Conservation (phyloP, 768 basidiomycete genomes). For the Trichaptum fuscoviolaceum region DNA sequence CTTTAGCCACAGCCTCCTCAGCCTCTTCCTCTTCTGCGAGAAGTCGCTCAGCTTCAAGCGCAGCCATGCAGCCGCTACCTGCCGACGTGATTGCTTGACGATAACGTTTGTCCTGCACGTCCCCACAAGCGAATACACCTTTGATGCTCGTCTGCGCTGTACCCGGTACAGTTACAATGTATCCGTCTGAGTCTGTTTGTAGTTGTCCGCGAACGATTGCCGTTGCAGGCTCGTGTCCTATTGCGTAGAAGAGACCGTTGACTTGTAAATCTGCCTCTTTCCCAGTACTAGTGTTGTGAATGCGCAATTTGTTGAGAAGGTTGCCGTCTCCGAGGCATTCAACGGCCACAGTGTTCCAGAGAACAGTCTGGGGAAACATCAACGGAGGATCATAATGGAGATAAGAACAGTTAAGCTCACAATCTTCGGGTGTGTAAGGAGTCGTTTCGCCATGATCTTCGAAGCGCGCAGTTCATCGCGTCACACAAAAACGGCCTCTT, state of each 20-base stretch:
- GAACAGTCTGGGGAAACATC: constrained; percentile 48
- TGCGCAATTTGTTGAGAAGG: constrained; percentile 76
- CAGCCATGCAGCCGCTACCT: constrained; percentile 95
- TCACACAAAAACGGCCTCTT: constrained; percentile 88
- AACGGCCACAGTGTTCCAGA: constrained; percentile 90
- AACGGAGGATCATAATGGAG: neutral
- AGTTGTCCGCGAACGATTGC: constrained; percentile 81
- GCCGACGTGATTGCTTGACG: constrained; percentile 92
- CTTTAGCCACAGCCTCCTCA: neutral
- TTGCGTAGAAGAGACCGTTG: constrained; percentile 93
- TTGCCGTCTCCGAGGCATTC: constrained; percentile 96
- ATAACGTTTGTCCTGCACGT: constrained; percentile 96
- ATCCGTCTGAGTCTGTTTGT: constrained; percentile 88
- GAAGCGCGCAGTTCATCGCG: constrained; percentile 90
- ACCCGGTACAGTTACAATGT: constrained; percentile 93
- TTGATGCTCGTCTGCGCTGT: constrained; percentile 92
- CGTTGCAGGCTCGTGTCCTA: constrained; percentile 93
- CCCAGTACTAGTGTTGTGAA: constrained; percentile 76
- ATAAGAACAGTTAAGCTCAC: constrained; percentile 34
- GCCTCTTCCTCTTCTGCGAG: constrained; percentile 83
- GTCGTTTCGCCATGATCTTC: constrained; percentile 96
- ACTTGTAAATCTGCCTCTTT: constrained; percentile 83
- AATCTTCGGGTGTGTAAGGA: constrained; percentile 86
- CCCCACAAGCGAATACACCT: constrained; percentile 98
- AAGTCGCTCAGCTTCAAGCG: constrained; percentile 88